Evolutionary conservation across 2,329 filamentous ascomycete genomes (phyloP).

Genomic region (Verticillium zaregamsianum): DNA sequence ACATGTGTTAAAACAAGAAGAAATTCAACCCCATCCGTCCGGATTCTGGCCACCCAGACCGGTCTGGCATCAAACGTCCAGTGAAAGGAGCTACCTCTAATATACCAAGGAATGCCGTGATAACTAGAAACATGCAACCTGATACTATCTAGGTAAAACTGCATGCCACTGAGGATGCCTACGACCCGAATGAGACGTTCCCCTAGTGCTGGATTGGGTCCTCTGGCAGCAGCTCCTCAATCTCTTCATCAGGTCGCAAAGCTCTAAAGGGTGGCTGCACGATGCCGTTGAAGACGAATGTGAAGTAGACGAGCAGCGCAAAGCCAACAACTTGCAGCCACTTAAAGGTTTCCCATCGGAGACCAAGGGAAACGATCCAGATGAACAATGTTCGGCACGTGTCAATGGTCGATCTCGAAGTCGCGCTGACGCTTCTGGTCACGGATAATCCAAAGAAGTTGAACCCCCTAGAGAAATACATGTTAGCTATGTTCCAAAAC

Average conservation of each 20-base stretch:
- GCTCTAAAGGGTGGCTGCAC: constrained; percentile 75
- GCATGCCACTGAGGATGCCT: no score
- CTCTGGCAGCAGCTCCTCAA: constrained; percentile 69
- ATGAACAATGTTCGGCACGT: constrained; percentile 97
- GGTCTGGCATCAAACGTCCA: no score
- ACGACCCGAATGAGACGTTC: neutral
- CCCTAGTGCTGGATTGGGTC: constrained; percentile 71
- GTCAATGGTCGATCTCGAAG: constrained; percentile 91
- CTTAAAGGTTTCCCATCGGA: constrained; percentile 98
- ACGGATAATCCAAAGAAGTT: constrained; percentile 98
- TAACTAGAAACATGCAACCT: neutral
- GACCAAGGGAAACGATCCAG: constrained; percentile 88
- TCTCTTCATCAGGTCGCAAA: constrained; percentile 51
- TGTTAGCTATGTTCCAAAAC: constrained; percentile 10
- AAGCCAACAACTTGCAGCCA: constrained; percentile 93
- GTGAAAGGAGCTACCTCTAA: no score
- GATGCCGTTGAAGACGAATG: constrained; percentile 93
- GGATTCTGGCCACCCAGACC: no score
- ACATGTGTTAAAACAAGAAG: no score
- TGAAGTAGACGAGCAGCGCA: constrained; percentile 87
- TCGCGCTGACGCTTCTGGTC: constrained; percentile 84
- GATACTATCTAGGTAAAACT: no score
- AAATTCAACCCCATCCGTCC: no score
- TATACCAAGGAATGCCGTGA: neutral
- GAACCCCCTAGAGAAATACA: constrained; percentile 65